phyloP scores from a whole-genome alignment of 2,329 filamentous ascomycete genomes.

The Curvularia verruculosa region DNA sequence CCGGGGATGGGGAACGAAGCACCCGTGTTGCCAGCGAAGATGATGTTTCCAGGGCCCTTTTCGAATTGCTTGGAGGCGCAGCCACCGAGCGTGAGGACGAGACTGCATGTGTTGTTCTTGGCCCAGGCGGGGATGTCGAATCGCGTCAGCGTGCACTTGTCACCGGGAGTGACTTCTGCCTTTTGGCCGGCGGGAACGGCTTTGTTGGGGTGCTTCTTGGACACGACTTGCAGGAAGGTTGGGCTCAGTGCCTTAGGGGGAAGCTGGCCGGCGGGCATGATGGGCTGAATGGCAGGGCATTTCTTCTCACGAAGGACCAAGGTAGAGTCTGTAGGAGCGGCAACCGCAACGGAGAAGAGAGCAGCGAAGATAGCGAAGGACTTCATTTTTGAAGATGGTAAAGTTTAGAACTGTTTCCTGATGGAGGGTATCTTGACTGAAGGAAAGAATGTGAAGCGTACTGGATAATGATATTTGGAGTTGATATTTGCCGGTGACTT shows the following conservation, averaged over 20 bases:
- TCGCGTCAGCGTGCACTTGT: constrained; percentile 25
- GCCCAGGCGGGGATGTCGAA: constrained; percentile 26
- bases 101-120: constrained; percentile 25
- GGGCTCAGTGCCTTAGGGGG: constrained; percentile 17
- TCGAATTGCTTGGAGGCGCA: constrained; percentile 11
- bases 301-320: neutral
- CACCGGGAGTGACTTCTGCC: constrained; percentile 20
- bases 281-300: constrained; percentile 19
- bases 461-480: neutral
- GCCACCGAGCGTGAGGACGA: constrained; percentile 20
- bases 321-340: constrained; percentile 3
- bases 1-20: constrained; percentile 19
- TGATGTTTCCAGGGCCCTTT: constrained; percentile 25
- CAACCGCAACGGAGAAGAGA: constrained; percentile 4
- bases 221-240: constrained; percentile 16
- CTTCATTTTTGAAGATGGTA: constrained; percentile 18
- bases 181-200: constrained; percentile 18
- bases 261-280: constrained; percentile 20
- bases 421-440: neutral
- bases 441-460: constrained; percentile 1
- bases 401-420: neutral
- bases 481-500: neutral
- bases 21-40: constrained; percentile 23
- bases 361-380: constrained; percentile 10
- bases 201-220: constrained; percentile 19